phyloP scores from a whole-genome alignment of 2,329 filamentous ascomycete species.

The Fusarium mexicanum region DNA sequence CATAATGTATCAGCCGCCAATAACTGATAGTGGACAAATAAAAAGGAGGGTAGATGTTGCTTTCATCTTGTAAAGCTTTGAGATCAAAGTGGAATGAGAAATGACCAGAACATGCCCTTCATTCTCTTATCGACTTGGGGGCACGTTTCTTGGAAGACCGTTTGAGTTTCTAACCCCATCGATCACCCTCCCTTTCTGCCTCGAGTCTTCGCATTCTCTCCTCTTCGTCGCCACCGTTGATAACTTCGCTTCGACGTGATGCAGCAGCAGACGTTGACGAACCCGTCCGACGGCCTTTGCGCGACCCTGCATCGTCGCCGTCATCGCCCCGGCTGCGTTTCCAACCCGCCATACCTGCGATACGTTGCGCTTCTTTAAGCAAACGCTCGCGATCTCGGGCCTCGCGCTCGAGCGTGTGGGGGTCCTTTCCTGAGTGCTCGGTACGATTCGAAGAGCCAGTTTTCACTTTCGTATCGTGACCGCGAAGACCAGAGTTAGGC shows the following conservation, averaged over 20 bases:
- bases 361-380: slow-evolving; percentile 74
- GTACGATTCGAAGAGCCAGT: slow-evolving; percentile 46
- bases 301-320: slow-evolving; percentile 52
- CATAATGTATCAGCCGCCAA: slow-evolving; percentile 17
- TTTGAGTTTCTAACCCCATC: slow-evolving; percentile 53
- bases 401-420: slow-evolving; percentile 77
- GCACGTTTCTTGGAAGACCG: slow-evolving; percentile 7
- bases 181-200: slow-evolving; percentile 65
- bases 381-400: slow-evolving; percentile 72
- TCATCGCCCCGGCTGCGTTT: slow-evolving; percentile 61
- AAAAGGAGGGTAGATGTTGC: slow-evolving; percentile 2
- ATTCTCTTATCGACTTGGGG: slow-evolving; percentile 9
- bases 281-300: slow-evolving; percentile 53
- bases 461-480: slow-evolving; percentile 55
- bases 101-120: background rate
- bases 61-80: background rate
- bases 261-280: slow-evolving; percentile 32
- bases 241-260: slow-evolving; percentile 58
- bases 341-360: slow-evolving; percentile 62
- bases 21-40: slow-evolving; percentile 7
- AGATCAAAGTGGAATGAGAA: background rate
- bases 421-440: slow-evolving; percentile 41
- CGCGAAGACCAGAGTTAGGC: slow-evolving; percentile 53
- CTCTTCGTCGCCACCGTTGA: slow-evolving; percentile 60
- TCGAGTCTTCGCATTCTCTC: slow-evolving; percentile 65